Conservation (phyloP, 202 grass and related monocot genomes). For the Hordeum pubiflorum region DNA sequence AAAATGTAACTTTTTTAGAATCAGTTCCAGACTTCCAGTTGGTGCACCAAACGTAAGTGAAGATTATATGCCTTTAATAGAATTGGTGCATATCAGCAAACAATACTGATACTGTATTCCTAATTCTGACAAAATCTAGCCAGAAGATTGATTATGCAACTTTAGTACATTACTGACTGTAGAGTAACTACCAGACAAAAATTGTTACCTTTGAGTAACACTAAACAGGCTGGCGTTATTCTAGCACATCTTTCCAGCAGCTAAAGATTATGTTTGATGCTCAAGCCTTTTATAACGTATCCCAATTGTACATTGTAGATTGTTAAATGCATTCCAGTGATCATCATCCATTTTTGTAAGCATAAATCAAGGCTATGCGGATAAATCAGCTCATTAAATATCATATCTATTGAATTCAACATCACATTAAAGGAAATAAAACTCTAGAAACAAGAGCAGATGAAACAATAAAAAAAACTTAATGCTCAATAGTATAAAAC, state of each 20-base stretch:
- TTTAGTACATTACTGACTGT: background rate
- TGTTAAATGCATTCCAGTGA: background rate
- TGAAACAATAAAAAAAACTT: background rate
- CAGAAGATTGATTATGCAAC: background rate
- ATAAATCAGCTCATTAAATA: background rate
- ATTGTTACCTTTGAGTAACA: background rate
- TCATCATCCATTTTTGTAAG: background rate
- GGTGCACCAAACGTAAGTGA: background rate
- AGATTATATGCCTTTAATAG: background rate
- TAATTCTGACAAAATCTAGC: background rate
- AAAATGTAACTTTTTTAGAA: background rate
- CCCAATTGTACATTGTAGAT: background rate
- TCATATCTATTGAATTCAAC: background rate
- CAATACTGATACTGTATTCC: background rate
- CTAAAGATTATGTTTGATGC: conserved; percentile 5
- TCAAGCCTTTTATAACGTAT: background rate
- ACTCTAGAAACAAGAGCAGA: background rate
- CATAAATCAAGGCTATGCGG: background rate
- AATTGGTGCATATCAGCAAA: conserved; percentile 18
- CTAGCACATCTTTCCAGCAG: background rate
- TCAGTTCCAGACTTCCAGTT: background rate
- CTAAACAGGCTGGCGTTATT: background rate
- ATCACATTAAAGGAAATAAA: background rate
- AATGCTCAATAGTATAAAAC: background rate
- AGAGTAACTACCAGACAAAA: background rate